Percentiles rank a stretch among this genome's conserved stretches.
Evolutionary conservation across 2,329 filamentous ascomycete genomes (phyloP).

Genomic region (Hirsutella thompsonii): DNA sequence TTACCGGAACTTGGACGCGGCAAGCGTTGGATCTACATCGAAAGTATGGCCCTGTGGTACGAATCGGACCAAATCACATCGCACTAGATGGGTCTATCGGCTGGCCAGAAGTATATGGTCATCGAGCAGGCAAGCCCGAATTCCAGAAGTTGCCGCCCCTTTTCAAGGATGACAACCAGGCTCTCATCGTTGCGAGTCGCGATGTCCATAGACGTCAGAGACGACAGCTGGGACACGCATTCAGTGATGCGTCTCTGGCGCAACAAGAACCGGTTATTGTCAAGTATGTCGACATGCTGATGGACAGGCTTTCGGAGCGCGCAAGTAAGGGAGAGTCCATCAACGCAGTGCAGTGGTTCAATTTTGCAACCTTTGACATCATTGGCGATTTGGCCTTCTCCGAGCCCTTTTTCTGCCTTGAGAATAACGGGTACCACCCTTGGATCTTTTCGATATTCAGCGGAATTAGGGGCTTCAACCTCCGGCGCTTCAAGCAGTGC

Average conservation of each 20-base stretch:
- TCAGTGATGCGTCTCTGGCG: constrained; percentile 15
- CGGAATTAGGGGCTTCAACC: constrained; percentile 1
- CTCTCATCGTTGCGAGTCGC: constrained; percentile 6
- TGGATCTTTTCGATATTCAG: constrained; percentile 12
- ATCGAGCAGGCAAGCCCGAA: constrained; percentile 8
- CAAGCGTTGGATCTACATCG: constrained; percentile 8
- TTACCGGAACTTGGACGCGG: constrained; percentile 10
- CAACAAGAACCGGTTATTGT: constrained; percentile 16
- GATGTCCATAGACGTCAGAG: constrained; percentile 10
- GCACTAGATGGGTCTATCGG: constrained; percentile 17
- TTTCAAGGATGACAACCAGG: constrained; percentile 5
- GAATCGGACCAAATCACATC: constrained; percentile 26
- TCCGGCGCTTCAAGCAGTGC: constrained; percentile 4
- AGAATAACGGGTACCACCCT: constrained; percentile 14
- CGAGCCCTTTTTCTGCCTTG: constrained; percentile 24
- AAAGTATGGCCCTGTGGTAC: constrained; percentile 22
- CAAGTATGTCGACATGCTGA: constrained; percentile 14
- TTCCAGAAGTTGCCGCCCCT: constrained; percentile 4
- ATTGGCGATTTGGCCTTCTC: constrained; percentile 28
- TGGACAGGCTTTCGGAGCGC: constrained; percentile 8
- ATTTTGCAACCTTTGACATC: constrained; percentile 27
- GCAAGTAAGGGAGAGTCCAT: constrained; percentile 4
- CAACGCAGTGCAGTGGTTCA: constrained; percentile 20
- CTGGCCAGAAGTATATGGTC: constrained; percentile 21
- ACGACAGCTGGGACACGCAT: constrained; percentile 15